Evolutionary conservation across 1,284 basidiomycete genomes (phyloP).

Genomic region (Rhodotorula sp.): DNA sequence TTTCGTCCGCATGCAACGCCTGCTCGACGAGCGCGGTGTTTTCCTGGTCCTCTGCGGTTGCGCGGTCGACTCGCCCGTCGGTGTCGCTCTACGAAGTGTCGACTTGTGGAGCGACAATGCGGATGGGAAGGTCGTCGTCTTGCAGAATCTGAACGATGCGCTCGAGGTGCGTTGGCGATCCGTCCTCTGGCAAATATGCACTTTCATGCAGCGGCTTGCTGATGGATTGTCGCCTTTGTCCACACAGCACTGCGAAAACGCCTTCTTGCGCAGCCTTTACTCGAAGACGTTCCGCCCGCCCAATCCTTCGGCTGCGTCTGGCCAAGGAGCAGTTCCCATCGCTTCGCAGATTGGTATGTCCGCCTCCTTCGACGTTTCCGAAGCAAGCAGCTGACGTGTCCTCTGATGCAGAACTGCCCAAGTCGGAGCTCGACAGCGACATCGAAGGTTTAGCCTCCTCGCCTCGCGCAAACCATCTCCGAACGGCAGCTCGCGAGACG

Average conservation of each 20-base stretch:
- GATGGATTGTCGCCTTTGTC: constrained; percentile 50
- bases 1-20: constrained; percentile 82
- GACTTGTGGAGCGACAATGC: constrained; percentile 65
- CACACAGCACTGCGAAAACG: constrained; percentile 55
- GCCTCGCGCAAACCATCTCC: constrained; percentile 53
- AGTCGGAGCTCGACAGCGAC: constrained; percentile 45
- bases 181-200: not conserved
- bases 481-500: constrained; percentile 66
- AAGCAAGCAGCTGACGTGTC: not conserved
- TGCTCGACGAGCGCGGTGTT: constrained; percentile 73
- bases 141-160: constrained; percentile 80
- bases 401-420: constrained; percentile 38
- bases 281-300: constrained; percentile 36
- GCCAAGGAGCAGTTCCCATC: not conserved
- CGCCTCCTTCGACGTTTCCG: not conserved
- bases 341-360: constrained; percentile 38
- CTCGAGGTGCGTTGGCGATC: constrained; percentile 76
- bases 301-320: not conserved
- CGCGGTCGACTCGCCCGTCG: constrained; percentile 60
- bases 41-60: constrained; percentile 85
- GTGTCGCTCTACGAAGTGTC: constrained; percentile 68
- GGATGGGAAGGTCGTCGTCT: constrained; percentile 71
- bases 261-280: constrained; percentile 51
- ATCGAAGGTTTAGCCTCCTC: constrained; percentile 46
- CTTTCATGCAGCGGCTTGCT: not conserved